Evolutionary conservation across 148 eudicot genomes (phyloP).

Genomic region (Vaccinium macrocarpon): DNA sequence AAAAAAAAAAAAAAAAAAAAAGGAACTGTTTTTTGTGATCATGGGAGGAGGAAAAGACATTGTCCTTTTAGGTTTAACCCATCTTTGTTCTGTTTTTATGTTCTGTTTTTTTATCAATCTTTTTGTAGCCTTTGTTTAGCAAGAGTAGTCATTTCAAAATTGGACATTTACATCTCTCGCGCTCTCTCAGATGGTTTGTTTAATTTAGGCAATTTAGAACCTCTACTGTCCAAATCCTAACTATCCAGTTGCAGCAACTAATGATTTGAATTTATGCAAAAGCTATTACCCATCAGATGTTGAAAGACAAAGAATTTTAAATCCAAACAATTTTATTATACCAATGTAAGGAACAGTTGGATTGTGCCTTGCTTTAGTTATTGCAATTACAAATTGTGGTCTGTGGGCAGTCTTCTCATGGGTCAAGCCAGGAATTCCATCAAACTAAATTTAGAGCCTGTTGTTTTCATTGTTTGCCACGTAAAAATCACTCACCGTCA

Average conservation of each 20-base stretch:
- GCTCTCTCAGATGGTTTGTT: background rate
- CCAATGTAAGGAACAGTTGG: no score
- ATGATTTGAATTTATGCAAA: no score
- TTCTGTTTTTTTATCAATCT: constrained; percentile 1
- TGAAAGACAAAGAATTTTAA: no score
- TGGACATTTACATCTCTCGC: constrained; percentile 36
- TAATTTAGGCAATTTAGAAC: no score
- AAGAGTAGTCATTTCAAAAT: constrained; percentile 28
- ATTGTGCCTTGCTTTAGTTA: no score
- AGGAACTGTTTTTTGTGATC: background rate
- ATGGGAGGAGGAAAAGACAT: background rate
- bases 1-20: background rate
- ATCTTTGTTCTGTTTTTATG: constrained; percentile 11
- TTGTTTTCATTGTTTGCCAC: background rate
- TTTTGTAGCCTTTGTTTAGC: constrained; percentile 36
- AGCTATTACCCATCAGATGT: no score
- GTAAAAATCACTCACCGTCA: background rate
- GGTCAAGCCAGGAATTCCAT: constrained; percentile 32
- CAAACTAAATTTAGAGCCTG: background rate
- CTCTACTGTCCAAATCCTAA: no score
- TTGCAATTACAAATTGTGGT: background rate
- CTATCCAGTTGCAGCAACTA: no score
- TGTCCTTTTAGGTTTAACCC: constrained; percentile 25
- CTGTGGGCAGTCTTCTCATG: constrained; percentile 22
- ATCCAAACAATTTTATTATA: no score